Conservation (phyloP, 129 eudicot species). For the Centella asiatica region DNA sequence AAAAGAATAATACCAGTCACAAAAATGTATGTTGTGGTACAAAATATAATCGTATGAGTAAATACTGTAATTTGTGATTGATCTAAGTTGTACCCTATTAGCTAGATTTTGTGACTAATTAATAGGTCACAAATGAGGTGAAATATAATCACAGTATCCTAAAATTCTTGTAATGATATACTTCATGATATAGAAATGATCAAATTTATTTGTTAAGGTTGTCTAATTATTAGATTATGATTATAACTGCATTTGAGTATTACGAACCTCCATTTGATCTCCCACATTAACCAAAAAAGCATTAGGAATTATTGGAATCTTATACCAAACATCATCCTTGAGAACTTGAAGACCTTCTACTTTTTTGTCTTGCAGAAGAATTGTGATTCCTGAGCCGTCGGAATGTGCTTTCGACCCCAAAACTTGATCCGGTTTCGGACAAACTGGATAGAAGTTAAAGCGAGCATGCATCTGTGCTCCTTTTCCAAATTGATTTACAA, state of each 20-base stretch:
- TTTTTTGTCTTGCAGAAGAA: conserved; percentile 49
- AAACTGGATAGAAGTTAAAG: conserved; percentile 56
- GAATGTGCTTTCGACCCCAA: conserved; percentile 52
- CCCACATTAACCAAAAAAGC: conserved; percentile 54
- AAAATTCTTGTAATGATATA: too few species aligned
- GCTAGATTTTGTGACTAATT: too few species aligned
- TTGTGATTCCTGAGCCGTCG: conserved; percentile 42
- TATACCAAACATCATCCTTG: conserved; percentile 47
- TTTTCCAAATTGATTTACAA: conserved; percentile 42
- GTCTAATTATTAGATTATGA: background rate
- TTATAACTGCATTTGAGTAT: background rate
- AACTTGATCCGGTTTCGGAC: conserved; percentile 41
- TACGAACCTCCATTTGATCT: conserved; percentile 54
- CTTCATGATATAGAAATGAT: too few species aligned
- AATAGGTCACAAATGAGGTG: too few species aligned
- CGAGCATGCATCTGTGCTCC: conserved; percentile 27
- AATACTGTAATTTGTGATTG: too few species aligned
- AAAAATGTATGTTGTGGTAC: too few species aligned
- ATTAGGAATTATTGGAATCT: conserved; percentile 38
- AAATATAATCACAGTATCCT: too few species aligned
- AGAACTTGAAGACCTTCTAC: conserved; percentile 62
- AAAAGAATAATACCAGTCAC: too few species aligned
- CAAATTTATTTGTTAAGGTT: too few species aligned
- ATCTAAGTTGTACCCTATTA: too few species aligned
- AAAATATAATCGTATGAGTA: too few species aligned